Percentiles rank a stretch among this genome's conserved stretches.
Conservation (phyloP, 768 basidiomycete genomes). For the Lactifluus subvellereus region DNA sequence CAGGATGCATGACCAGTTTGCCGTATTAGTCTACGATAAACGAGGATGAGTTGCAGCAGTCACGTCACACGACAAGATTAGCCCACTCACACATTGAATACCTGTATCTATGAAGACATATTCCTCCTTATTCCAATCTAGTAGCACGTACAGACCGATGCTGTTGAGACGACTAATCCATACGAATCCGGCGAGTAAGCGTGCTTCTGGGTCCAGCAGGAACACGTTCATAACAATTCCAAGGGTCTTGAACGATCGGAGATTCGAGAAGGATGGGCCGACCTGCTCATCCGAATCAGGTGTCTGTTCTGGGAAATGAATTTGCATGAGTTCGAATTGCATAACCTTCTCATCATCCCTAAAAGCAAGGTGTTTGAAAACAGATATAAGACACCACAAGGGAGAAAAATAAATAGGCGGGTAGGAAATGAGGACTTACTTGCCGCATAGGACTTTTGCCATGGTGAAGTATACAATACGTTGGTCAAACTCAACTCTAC, state of each 20-base stretch:
- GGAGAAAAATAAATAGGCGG: background rate
- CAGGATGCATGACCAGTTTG: slow-evolving; percentile 75
- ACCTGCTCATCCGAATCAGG: slow-evolving; percentile 1
- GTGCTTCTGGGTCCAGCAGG: slow-evolving; percentile 56
- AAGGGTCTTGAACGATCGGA: slow-evolving; percentile 57
- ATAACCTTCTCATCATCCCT: slow-evolving; percentile 51
- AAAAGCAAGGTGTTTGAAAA: background rate
- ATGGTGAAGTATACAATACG: slow-evolving; percentile 69
- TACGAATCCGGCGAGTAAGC: slow-evolving; percentile 61
- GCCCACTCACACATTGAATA: slow-evolving; percentile 58
- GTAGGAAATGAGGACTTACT: slow-evolving; percentile 13
- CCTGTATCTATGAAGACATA: slow-evolving; percentile 72
- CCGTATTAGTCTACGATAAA: slow-evolving; percentile 47
- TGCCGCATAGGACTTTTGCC: slow-evolving; percentile 35
- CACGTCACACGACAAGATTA: background rate
- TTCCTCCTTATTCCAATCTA: slow-evolving; percentile 60
- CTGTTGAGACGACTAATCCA: slow-evolving; percentile 52
- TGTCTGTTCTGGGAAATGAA: slow-evolving; percentile 46
- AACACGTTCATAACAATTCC: slow-evolving; percentile 78
- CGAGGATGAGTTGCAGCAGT: background rate
- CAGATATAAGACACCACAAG: background rate
- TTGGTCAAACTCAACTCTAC: slow-evolving; percentile 68
- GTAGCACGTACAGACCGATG: slow-evolving; percentile 56
- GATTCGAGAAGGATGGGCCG: slow-evolving; percentile 47
- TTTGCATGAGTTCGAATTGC: slow-evolving; percentile 67